Percentiles rank a stretch among this genome's conserved stretches.
phyloP scores from a whole-genome alignment of 768 basidiomycete genomes.

The Porphyrellus cyaneotinctus region DNA sequence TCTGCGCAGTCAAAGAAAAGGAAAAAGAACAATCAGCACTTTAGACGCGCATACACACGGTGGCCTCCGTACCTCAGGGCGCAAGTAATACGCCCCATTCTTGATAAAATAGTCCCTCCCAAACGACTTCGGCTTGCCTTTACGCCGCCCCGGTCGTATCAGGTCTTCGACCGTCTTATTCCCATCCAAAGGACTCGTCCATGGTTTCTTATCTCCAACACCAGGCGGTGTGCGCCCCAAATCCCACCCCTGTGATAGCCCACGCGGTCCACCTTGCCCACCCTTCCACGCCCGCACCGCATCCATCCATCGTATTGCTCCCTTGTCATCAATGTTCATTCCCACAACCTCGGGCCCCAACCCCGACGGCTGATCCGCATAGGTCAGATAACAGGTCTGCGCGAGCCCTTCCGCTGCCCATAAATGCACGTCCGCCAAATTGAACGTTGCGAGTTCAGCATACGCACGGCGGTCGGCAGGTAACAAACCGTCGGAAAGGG shows the following conservation, averaged over 20 bases:
- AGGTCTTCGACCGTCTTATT: slow-evolving; percentile 6
- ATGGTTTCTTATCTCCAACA: slow-evolving; percentile 33
- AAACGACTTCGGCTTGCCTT: slow-evolving; percentile 1
- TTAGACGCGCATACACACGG: background rate
- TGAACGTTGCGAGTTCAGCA: slow-evolving; percentile 38
- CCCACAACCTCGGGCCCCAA: slow-evolving; percentile 54
- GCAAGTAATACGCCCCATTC: slow-evolving; percentile 48
- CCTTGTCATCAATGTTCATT: slow-evolving; percentile 14
- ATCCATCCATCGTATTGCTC: slow-evolving; percentile 23
- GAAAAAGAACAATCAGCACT: background rate
- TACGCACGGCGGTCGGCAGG: slow-evolving; percentile 28
- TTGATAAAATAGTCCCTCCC: slow-evolving; percentile 52
- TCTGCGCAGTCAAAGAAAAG: slow-evolving; percentile 41
- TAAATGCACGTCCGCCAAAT: slow-evolving; percentile 57
- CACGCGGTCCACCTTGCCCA: background rate
- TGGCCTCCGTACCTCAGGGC: slow-evolving; percentile 60
- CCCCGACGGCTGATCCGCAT: slow-evolving; percentile 67
- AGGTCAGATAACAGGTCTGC: slow-evolving; percentile 65
- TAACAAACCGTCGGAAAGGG: slow-evolving; percentile 28
- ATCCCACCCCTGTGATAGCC: slow-evolving; percentile 26
- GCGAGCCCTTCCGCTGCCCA: slow-evolving; percentile 79
- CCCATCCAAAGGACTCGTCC: slow-evolving; percentile 8
- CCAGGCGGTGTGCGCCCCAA: slow-evolving; percentile 45
- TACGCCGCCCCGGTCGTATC: background rate
- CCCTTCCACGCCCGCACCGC: slow-evolving; percentile 44